A percentile compares a stretch with the other conserved stretches of the same genome.
These are phyloP conservation scores for Pythium myriotylum DNA, from an alignment of 352 stramenopile species.

Conservation along the genomic window DNA sequence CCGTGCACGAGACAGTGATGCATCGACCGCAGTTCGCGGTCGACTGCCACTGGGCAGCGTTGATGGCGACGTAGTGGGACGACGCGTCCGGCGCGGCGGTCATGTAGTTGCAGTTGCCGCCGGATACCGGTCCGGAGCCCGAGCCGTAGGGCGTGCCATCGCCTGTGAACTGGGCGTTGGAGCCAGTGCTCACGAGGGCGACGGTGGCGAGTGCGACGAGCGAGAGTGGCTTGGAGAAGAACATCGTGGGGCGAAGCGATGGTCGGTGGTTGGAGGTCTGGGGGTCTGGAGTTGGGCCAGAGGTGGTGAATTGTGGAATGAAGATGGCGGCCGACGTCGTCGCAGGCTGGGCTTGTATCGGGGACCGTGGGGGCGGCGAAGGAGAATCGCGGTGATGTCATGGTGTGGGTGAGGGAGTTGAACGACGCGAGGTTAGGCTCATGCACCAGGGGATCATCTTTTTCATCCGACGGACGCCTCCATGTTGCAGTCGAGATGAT, in stretches of 20 bases:
- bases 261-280: background rate
- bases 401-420: too few species aligned
- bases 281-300: too few species aligned
- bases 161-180: slow-evolving; percentile 13
- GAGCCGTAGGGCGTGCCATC: slow-evolving; percentile 24
- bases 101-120: slow-evolving; percentile 66
- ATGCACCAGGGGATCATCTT: too few species aligned
- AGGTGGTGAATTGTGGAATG: background rate
- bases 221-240: background rate
- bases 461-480: too few species aligned
- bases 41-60: slow-evolving; percentile 50
- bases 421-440: too few species aligned
- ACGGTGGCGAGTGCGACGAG: background rate
- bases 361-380: too few species aligned
- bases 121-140: background rate
- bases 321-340: too few species aligned
- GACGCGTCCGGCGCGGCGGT: slow-evolving; percentile 32
- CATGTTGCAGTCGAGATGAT: too few species aligned
- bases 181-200: background rate
- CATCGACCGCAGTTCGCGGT: slow-evolving; percentile 46
- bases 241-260: too few species aligned
- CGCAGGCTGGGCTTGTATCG: too few species aligned
- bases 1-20: slow-evolving; percentile 37
- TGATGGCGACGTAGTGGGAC: slow-evolving; percentile 62
- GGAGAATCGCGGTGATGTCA: too few species aligned